These are phyloP conservation scores for Calonectria ilicicola DNA, from an alignment of 2,329 filamentous ascomycete genomes.

Conservation along the genomic window DNA sequence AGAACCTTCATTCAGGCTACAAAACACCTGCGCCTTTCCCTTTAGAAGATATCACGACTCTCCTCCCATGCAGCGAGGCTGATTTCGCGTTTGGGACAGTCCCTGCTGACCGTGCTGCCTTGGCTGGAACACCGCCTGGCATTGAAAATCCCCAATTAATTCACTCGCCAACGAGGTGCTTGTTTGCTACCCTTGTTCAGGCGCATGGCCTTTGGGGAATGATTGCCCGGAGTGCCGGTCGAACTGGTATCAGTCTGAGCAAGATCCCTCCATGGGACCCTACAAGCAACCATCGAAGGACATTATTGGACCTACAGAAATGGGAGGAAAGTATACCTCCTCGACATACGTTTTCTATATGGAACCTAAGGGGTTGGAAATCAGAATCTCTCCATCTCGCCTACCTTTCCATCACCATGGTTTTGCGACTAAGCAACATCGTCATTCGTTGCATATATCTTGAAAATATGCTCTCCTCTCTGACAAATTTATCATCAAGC, in stretches of 20 bases:
- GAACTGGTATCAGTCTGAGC: constrained; percentile 18
- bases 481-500: constrained; percentile 23
- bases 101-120: constrained; percentile 45
- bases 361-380: constrained; percentile 52
- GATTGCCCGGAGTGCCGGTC: constrained; percentile 46
- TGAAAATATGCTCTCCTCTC: constrained; percentile 42
- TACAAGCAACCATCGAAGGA: constrained; percentile 40
- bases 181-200: constrained; percentile 53
- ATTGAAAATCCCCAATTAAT: constrained; percentile 39
- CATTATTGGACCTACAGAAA: constrained; percentile 33
- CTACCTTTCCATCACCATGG: constrained; percentile 51
- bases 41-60: constrained; percentile 49
- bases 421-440: constrained; percentile 51
- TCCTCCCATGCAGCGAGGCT: constrained; percentile 51
- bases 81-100: constrained; percentile 51
- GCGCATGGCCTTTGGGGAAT: constrained; percentile 52
- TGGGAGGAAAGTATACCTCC: constrained; percentile 48
- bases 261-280: constrained; percentile 38
- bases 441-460: constrained; percentile 49
- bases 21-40: constrained; percentile 48
- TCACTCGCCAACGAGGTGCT: constrained; percentile 41
- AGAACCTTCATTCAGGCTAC: constrained; percentile 51
- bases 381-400: constrained; percentile 50
- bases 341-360: constrained; percentile 48
- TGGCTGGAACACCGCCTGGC: constrained; percentile 47